A percentile compares a stretch with the other conserved stretches of the same genome.
phyloP scores from a whole-genome alignment of 495 filamentous ascomycete genomes.

The Penicillium soppii region DNA sequence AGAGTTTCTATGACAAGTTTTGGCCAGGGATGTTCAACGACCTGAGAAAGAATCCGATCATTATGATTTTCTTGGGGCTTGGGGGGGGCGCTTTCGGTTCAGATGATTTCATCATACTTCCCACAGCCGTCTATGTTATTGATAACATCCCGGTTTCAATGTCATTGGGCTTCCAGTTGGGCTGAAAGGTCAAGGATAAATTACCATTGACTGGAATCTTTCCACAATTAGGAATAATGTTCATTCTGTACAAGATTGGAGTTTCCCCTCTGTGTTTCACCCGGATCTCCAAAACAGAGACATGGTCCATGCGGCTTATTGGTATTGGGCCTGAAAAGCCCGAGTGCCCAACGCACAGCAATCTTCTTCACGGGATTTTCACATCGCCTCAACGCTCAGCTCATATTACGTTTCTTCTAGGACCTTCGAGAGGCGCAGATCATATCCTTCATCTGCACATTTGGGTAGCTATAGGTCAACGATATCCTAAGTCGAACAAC shows the following conservation, averaged over 20 bases:
- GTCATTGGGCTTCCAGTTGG: slow-evolving; percentile 28
- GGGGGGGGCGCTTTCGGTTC: slow-evolving; percentile 12
- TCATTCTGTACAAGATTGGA: neutral
- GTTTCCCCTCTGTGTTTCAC: neutral
- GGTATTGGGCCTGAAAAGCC: slow-evolving; percentile 21
- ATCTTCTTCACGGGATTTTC: slow-evolving; percentile 14
- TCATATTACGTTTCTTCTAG: slow-evolving; percentile 8
- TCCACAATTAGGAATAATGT: neutral
- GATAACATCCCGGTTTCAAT: neutral
- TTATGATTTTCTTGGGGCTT: slow-evolving; percentile 10
- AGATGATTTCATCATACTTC: neutral
- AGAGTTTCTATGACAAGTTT: slow-evolving; percentile 8
- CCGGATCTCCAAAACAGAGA: slow-evolving; percentile 5
- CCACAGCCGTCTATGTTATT: neutral
- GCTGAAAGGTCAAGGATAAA: slow-evolving; percentile 17
- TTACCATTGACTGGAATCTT: too few relatives aligned
- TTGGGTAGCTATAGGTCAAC: slow-evolving; percentile 17
- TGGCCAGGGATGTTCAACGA: slow-evolving; percentile 7
- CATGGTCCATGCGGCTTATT: slow-evolving; percentile 21
- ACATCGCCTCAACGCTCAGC: slow-evolving; percentile 22
- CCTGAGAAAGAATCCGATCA: slow-evolving; percentile 12
- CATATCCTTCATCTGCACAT: slow-evolving; percentile 4
- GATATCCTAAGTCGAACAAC: slow-evolving; percentile 10
- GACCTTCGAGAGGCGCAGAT: slow-evolving; percentile 20
- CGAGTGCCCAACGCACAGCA: slow-evolving; percentile 2